phyloP scores from a whole-genome alignment of 345 rosid genomes.

The Populus tremula region DNA sequence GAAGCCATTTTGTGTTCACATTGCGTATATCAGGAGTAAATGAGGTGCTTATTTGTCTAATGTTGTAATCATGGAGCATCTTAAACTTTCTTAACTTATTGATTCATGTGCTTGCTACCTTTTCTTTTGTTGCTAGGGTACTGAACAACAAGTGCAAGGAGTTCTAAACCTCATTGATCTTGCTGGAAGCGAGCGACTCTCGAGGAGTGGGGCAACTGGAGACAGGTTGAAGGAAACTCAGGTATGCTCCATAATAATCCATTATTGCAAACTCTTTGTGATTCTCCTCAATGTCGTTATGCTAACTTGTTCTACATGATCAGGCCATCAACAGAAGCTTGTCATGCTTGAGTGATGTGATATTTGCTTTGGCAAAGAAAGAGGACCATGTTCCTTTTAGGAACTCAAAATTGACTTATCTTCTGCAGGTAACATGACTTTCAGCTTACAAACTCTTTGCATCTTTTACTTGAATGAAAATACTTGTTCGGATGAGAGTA shows the following conservation, averaged over 20 bases:
- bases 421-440: constrained; percentile 66
- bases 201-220: constrained; percentile 88
- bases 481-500: neutral
- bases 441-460: neutral
- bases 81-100: neutral
- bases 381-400: constrained; percentile 94
- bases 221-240: constrained; percentile 92
- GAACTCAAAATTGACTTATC: constrained; percentile 86
- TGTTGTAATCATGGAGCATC: neutral
- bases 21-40: constrained; percentile 76
- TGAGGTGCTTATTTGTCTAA: constrained; percentile 45
- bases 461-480: neutral
- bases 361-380: constrained; percentile 87
- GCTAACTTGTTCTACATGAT: constrained; percentile 12
- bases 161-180: constrained; percentile 86
- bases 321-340: constrained; percentile 95
- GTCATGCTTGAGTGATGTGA: constrained; percentile 77
- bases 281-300: neutral
- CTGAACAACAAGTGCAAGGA: constrained; percentile 94
- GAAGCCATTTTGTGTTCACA: constrained; percentile 66
- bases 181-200: constrained; percentile 95
- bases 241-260: constrained; percentile 33
- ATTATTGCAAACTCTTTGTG: neutral
- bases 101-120: constrained; percentile 12
- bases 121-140: constrained; percentile 45